Percentiles rank a stretch among this genome's conserved stretches.
These are phyloP conservation scores for Chlorencoelia australis DNA, from an alignment of 2,329 filamentous ascomycete species.

Conservation along the genomic window DNA sequence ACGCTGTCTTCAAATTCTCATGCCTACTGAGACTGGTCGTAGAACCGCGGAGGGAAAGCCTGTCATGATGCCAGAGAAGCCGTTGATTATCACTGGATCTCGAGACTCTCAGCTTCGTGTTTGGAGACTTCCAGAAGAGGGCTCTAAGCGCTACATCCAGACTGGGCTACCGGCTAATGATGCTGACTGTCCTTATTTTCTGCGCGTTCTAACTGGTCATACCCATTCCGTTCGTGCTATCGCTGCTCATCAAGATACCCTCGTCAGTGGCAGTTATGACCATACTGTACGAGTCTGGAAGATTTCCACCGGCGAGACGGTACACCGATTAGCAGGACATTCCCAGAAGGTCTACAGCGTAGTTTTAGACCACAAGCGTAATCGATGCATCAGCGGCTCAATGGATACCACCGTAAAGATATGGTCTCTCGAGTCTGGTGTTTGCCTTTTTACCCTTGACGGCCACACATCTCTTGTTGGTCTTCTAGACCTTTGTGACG, in stretches of 20 bases:
- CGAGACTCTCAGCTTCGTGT: conserved; percentile 89
- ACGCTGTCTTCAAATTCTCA: conserved; percentile 85
- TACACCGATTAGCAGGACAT: conserved; percentile 80
- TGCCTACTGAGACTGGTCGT: conserved; percentile 65
- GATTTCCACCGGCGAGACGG: conserved; percentile 84
- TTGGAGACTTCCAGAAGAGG: conserved; percentile 81
- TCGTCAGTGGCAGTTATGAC: conserved; percentile 97
- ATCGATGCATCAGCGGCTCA: conserved; percentile 92
- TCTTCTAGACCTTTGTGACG: conserved; percentile 77
- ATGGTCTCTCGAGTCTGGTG: conserved; percentile 83
- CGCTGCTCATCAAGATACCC: conserved; percentile 83
- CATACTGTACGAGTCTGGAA: conserved; percentile 93
- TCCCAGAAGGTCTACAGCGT: conserved; percentile 94
- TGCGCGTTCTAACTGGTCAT: conserved; percentile 78
- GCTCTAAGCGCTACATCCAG: conserved; percentile 69
- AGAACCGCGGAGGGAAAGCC: conserved; percentile 59
- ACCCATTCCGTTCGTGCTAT: conserved; percentile 92
- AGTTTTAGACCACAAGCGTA: conserved; percentile 81
- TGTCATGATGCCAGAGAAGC: conserved; percentile 87
- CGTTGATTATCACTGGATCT: conserved; percentile 93
- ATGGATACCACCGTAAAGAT: conserved; percentile 99
- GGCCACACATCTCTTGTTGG: conserved; percentile 90
- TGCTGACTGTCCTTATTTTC: conserved; percentile 86
- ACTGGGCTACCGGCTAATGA: conserved; percentile 63
- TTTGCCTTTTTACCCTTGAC: conserved; percentile 80